Base-by-base conservation (phyloP, 306 rosid species). In the Lathyrus aphaca region DNA sequence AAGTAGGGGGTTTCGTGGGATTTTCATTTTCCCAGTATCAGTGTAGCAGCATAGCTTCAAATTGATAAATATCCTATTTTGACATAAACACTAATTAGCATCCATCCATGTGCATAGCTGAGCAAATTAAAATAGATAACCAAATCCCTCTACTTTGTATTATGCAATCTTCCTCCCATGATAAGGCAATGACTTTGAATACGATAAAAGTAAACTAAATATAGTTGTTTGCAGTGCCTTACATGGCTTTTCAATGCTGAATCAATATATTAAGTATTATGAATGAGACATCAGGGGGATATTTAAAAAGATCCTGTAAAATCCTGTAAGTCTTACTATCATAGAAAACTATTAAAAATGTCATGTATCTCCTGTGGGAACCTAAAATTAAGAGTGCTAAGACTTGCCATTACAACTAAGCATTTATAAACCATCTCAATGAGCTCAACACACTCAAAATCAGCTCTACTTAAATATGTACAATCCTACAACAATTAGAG, bases 351-450 rank as follows among this genome's bases (percentile, higher is more conserved):
- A 35, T 18, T 25, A 10, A 5, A 2, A 53, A 45, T 11, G 4
- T 29, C 29, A 57, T 10, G 57, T 48, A 60, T 32, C 71, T 66
- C 55, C 38, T 21, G 27, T 5, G n/a, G 44, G 38, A 14, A 18
- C 18, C 54, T 50, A 25, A 60, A 51, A 45, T 19, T 59, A 25
- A 4, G 27, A 59, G 50, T 30, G 38, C 51, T 49, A 64, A 49
- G 6, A 10, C 19, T 48, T 60, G 21, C 11, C 74, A 39, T 27
- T 15, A 13, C 50, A 19, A 18, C 10, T 58, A 65, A 17, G 56
- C 56, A 72, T 27, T 23, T 8, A 64, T 61, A 61, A 61, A 61
- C 30, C 29, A 38, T n/a, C 48, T 11, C 9, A 10, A 46, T 61
- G 29, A 61, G 66, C 30, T 61, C 30, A 37, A 61, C 16, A 17